phyloP scores from a whole-genome alignment of 306 rosid species.

The Cucurbita argyrosperma region DNA sequence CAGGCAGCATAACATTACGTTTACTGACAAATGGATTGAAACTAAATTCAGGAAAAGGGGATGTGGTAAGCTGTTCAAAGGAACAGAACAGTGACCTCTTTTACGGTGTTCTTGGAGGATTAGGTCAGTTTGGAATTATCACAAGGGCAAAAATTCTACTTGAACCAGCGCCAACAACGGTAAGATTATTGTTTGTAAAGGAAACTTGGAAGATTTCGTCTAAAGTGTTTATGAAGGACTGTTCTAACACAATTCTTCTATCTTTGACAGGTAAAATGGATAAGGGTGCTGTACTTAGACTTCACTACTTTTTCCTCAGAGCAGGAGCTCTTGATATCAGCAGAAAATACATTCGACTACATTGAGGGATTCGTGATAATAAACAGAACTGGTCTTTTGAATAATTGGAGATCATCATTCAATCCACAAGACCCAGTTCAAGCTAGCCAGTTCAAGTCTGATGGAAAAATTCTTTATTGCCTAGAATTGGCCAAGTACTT shows the following conservation, averaged over 20 bases:
- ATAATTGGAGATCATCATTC: constrained; percentile 94
- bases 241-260: not conserved
- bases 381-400: constrained; percentile 76
- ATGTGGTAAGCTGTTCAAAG: constrained; percentile 55
- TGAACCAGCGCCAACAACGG: constrained; percentile 76
- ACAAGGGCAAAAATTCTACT: constrained; percentile 67
- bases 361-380: constrained; percentile 87
- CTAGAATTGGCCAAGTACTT: constrained; percentile 80
- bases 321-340: constrained; percentile 66
- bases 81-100: constrained; percentile 68
- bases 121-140: constrained; percentile 93
- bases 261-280: constrained; percentile 48
- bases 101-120: constrained; percentile 90
- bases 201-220: not conserved
- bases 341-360: constrained; percentile 48
- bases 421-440: constrained; percentile 76
- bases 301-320: constrained; percentile 46
- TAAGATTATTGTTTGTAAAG: constrained; percentile 8
- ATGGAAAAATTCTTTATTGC: constrained; percentile 76
- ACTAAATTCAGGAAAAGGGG: constrained; percentile 73
- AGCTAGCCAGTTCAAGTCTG: constrained; percentile 77
- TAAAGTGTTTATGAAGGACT: not conserved
- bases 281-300: constrained; percentile 54
- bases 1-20: not conserved
- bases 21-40: constrained; percentile 4